These are phyloP conservation scores for Pseudoturritis turrita DNA, from an alignment of 345 rosid species.

Conservation along the genomic window DNA sequence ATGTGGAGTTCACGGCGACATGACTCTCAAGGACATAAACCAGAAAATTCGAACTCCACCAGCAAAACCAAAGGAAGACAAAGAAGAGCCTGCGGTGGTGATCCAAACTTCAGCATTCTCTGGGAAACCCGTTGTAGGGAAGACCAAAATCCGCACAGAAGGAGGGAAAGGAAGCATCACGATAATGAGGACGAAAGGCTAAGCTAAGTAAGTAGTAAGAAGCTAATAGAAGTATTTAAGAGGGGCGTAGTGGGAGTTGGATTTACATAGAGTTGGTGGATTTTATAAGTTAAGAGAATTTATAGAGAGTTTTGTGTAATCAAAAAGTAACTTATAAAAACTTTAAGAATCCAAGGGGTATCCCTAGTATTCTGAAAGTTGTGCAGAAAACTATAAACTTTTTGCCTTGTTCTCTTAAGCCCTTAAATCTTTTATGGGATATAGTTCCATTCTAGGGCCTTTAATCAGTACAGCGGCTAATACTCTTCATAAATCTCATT, in stretches of 20 bases:
- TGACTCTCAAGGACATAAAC: slow-evolving; percentile 95
- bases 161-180: slow-evolving; percentile 99
- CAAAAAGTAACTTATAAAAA: no score
- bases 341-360: no score
- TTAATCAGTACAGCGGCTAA: slow-evolving; percentile 24
- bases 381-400: slow-evolving; percentile 6
- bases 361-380: no score
- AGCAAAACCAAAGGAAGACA: slow-evolving; percentile 47
- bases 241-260: no score
- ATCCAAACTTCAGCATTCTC: slow-evolving; percentile 95
- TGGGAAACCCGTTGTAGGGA: slow-evolving; percentile 97
- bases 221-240: background rate
- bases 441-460: slow-evolving; percentile 18
- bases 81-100: slow-evolving; percentile 46
- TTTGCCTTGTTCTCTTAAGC: slow-evolving; percentile 32
- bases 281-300: no score
- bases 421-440: slow-evolving; percentile 11
- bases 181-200: slow-evolving; percentile 93
- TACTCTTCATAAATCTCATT: background rate
- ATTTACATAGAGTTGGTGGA: no score
- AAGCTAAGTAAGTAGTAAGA: slow-evolving; percentile 6
- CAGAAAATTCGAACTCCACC: slow-evolving; percentile 73
- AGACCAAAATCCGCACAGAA: slow-evolving; percentile 93
- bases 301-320: no score
- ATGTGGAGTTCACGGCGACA: slow-evolving; percentile 78